A percentile compares a stretch with the other conserved stretches of the same genome.
Evolutionary conservation across 345 rosid genomes (phyloP).

Genomic region (Salix brachista): DNA sequence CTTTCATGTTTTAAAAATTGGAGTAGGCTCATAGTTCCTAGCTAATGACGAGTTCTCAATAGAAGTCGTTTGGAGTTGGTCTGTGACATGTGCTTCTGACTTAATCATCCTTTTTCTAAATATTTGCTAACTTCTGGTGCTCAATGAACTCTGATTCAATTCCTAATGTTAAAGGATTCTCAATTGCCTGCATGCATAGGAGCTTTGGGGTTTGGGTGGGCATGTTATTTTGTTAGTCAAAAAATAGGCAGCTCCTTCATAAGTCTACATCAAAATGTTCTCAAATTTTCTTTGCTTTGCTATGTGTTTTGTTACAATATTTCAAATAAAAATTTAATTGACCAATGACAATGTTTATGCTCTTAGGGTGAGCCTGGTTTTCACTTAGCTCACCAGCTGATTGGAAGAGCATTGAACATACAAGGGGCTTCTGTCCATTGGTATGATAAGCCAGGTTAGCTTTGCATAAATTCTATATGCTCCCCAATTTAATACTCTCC

Average conservation of each 20-base stretch:
- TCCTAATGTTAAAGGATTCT: background rate
- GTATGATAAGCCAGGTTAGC: constrained; percentile 94
- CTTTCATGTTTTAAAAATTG: background rate
- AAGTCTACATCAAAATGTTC: background rate
- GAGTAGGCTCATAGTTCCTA: background rate
- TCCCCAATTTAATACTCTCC: background rate
- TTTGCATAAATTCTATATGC: background rate
- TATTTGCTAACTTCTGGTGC: background rate
- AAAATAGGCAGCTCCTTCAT: background rate
- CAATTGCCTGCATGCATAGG: background rate
- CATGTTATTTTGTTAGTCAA: background rate
- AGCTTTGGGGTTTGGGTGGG: background rate
- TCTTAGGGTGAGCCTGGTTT: constrained; percentile 84
- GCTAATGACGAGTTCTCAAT: background rate
- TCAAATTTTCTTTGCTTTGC: background rate
- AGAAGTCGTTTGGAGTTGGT: background rate
- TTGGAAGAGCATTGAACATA: constrained; percentile 58
- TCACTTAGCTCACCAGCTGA: constrained; percentile 52
- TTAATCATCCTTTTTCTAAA: background rate
- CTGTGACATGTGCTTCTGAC: background rate
- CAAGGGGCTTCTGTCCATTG: constrained; percentile 88
- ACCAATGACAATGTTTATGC: constrained; percentile 4
- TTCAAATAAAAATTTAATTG: constrained; percentile 1
- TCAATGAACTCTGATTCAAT: background rate
- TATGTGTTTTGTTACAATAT: background rate